Evolutionary conservation across 495 filamentous ascomycete species (phyloP), one percentile per base, ranked within the genome.

Genomic region (Saxispiralis lemnorum): DNA sequence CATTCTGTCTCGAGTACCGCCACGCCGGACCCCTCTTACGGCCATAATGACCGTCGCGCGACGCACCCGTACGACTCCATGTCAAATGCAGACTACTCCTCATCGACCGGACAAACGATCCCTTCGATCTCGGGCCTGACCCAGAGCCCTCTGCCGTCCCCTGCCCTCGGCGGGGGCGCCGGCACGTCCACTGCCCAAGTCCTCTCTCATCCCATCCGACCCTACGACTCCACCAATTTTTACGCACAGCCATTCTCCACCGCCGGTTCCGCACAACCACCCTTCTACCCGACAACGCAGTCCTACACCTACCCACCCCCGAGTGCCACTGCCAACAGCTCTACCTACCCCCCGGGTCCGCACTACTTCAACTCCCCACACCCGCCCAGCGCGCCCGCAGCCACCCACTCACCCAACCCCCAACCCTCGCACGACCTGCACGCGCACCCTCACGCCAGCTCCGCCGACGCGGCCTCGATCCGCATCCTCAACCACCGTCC

Each of bases 401-500:
- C 48, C 2, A 33, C 39, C 2, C 38, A 45, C 68, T 73, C 40
- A 16, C 24, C 24, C 24, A 28, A 4, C 24, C 24, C 24, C 24
- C 24, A 28, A 4, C 24, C 4, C 24, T 4, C 24, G 5, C 24
- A 28, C 24, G 24, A 28, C 24, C 5, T 9, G 24, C 24, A 28
- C 24, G 9, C 24, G 5, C 24, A 28, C 24, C n/a, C n/a, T n/a
- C 24, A 28, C 24, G 5, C 24, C 5, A 28, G 24, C 24, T 4
- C 24, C 24, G 24, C 5, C 24, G 24, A 28, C 24, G 45, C 48
- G 6, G 15, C 45, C 9, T 47, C 47, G 14, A 73, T 81, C 4
- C 70, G 81, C 39, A 72, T 86, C 31, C 68, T 86, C 11, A 78
- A 77, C 52, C 75, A 74, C 39, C 73, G 82, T 44, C 83, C 82